These are phyloP conservation scores for Thielaviopsis populi DNA, from an alignment of 2,329 filamentous ascomycete genomes.

Conservation along the genomic window DNA sequence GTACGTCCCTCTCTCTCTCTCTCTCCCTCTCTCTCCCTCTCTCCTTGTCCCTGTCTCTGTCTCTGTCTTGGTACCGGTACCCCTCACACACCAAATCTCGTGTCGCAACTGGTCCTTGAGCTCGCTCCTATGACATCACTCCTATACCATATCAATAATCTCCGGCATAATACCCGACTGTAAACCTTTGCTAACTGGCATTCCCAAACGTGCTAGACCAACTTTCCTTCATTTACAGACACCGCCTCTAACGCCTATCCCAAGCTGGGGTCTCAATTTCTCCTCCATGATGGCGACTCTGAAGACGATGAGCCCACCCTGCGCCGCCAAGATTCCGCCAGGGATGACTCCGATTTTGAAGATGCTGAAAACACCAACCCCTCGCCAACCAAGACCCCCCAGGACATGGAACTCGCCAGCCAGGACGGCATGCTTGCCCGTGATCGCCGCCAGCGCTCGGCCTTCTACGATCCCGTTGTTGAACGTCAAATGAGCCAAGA, in stretches of 20 bases:
- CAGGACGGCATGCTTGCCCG: constrained; percentile 45
- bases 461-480: constrained; percentile 83
- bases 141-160: not conserved
- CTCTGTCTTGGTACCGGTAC: not conserved
- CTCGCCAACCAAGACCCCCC: not conserved
- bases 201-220: not conserved
- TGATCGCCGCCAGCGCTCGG: constrained; percentile 54
- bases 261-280: constrained; percentile 17
- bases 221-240: not conserved
- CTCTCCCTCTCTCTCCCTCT: not conserved
- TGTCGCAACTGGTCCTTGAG: not conserved
- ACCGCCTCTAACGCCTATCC: constrained; percentile 14
- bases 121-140: not conserved
- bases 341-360: constrained; percentile 10
- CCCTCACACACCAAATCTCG: not conserved
- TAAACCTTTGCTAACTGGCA: not conserved
- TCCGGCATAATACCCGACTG: not conserved
- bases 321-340: not conserved
- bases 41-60: not conserved
- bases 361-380: constrained; percentile 5
- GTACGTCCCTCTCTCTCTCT: not conserved
- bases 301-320: constrained; percentile 17
- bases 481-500: constrained; percentile 91
- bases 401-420: constrained; percentile 21
- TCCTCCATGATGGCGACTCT: constrained; percentile 18